Base-by-base conservation (phyloP, 202 grass and related monocot genomes). In the Hordeum pubiflorum region DNA sequence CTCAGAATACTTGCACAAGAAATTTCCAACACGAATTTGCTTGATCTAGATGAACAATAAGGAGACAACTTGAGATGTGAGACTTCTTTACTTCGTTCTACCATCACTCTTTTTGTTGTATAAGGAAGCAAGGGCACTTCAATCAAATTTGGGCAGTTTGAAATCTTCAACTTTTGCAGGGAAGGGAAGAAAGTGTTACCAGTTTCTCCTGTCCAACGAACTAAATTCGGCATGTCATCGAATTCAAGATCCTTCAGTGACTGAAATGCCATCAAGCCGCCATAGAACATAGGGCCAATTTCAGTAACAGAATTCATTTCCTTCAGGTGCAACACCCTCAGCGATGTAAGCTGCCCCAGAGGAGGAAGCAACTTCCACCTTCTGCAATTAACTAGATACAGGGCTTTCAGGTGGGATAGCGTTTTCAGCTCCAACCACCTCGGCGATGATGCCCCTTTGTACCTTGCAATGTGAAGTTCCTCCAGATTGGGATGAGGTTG, bases 321-420 rank as follows among this genome's bases (percentile, higher is more conserved):
- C 33, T 54, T 48, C 44, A 92, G 67, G 54, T 69, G 73, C 7
- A 92, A 70, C 2, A 77, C 7, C 18, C 44, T 82, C 14, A 89
- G 58, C 15, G 6, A 40, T 8, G 69, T 52, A 29, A 90, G 75
- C 37, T 87, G 72, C 9, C 11, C 87, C 31, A 92, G 72, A 44
- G 77, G 72, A 60, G 90, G 90, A 59, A 92, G 84, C 5, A 56
- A 10, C 55, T 75, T 63, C 87, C 87, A 89, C 22, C 14, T 31
- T 61, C 38, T 75, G n/a, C 86, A 91, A 22, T 64, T 69, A 54
- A 11, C 37, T 63, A 91, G 22, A 58, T 58, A 27, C 33, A 91
- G 29, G 24, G 39, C 70, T 43, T 78, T 74, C 6, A 89, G 40
- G 10, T 83, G 58, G 38, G 29, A 70, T 17, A 36, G n/a, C n/a